Percentiles rank a stretch among this genome's conserved stretches.
phyloP scores from a whole-genome alignment of 108 stramenopile species.

The Skeletonema marinoi region DNA sequence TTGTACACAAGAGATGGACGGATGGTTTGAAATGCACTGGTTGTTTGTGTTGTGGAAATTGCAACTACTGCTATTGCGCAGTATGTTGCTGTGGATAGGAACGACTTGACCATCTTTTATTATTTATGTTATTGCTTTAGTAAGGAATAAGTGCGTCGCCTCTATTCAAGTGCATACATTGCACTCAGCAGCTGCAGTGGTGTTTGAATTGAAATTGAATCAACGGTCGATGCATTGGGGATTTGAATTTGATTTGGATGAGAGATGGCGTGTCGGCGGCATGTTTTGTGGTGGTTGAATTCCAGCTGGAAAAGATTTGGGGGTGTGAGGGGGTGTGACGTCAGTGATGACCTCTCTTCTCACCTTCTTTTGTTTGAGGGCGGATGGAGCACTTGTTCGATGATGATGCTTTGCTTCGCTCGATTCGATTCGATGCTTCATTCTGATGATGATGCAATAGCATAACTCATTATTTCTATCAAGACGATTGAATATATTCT shows the following conservation, averaged over 20 bases:
- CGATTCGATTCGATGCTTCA: too few species aligned
- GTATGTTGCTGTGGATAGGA: not conserved
- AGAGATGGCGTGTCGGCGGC: not conserved
- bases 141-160: too few species aligned
- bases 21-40: not conserved
- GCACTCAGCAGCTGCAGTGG: not conserved
- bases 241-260: not conserved
- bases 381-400: not conserved
- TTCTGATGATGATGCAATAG: too few species aligned
- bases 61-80: not conserved
- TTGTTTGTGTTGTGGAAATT: not conserved
- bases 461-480: too few species aligned
- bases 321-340: not conserved
- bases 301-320: not conserved
- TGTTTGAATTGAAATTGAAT: not conserved
- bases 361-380: not conserved
- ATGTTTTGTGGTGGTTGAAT: not conserved
- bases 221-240: not conserved
- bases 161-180: not conserved
- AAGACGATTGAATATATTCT: too few species aligned
- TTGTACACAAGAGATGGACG: not conserved
- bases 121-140: not conserved
- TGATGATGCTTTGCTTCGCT: not conserved
- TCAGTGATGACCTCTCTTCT: not conserved
- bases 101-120: not conserved